Evolutionary conservation across 352 stramenopile species (phyloP), one percentile per base, ranked within the genome.

Genomic region (Peronosclerospora sorghi): DNA sequence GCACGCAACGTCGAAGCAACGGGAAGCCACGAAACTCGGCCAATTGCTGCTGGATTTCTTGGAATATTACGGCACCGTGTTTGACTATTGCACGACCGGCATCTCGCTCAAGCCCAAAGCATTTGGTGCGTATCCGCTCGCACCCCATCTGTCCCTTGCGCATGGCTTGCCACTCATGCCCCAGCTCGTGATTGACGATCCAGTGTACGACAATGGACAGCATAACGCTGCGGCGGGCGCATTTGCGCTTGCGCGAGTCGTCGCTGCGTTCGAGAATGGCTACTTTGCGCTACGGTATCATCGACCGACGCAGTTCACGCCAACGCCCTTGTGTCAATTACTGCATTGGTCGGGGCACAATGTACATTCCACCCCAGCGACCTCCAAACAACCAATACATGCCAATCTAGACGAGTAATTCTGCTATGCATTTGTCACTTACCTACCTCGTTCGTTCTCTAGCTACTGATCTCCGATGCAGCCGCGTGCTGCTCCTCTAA

Each of bases 41-140:
- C 65, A 85, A 21, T 45, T 93, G 32, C 46, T 95, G 32, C 56
- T 95, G 7, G 80, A 89, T 36, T 94, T 95, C 54, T 62, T 95
- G 28, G 77, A 94, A 55, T 91, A 90, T 48, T 95, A 92, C 59
- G 82, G 84, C 35, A 85, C 80, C 27, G 67, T 71, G 38, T 94
- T 94, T 45, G 66, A 75, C 54, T 86, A 86, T 54, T 67, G 52
- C 26, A 73, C 59, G 13, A 89, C 77, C 10, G 82, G 84, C 27
- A 73, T 95, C 29, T 94, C 78, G 23, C 68, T 92, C 32, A 81
- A 84, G 28, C 62, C 63, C 4, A 71, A 88, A 45, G 73, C 71
- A 2, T 91, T 86, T 58, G 75, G 76, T 32, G 75, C 79, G 48
- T 91, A 91, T 40, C 77, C 79, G 5, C 56, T 89, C 24, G 62